Evolutionary conservation across 2,329 filamentous ascomycete species (phyloP), one percentile per base, ranked within the genome.

Genomic region (Bretziella fagacearum): DNA sequence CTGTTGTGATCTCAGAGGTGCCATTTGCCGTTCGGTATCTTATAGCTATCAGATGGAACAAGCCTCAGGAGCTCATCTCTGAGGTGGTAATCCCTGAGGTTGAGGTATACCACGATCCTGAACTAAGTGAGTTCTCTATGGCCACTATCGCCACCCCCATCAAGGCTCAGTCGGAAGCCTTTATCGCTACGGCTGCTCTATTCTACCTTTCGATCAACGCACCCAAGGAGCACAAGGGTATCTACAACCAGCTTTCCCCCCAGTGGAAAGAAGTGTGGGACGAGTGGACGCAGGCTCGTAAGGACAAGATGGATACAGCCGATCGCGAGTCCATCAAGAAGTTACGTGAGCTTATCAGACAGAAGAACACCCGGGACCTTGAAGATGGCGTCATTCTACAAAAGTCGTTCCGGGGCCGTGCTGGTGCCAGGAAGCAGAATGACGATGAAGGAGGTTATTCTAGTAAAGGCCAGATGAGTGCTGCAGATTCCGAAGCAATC

Each of bases 241-340:
- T 84, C 2, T 81, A 80, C 50, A 60, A 93, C 52, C 74, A 83
- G 44, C 66, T 98, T 13, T 84, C 87, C 3, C 69, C 79, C 0
- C 70, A 74, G 2, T 98, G 85, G 82, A 78, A 84, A 58, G 83
- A 93, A 53, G 65, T 95, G 1, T 95, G 87, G 78, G 70, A 73
- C 7, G 86, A 96, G 57, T 73, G 94, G 50, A 68, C 77, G 0
- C 75, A 79, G 44, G 63, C 70, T 17, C 82, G 79, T 56, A 89
- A 85, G 59, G 73, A 71, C 36, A 69, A 81, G 45, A 64, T 75
- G 3, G 83, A 93, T 57, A 67, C 77, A 20, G 63, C 68, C 26
- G 86, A 95, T 57, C 79, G 85, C 51, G 64, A 67, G 4, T 69
- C 70, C 1, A 66, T 95, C 35, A 79, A 75, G 49, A 69, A 73